These are phyloP conservation scores for Psilocybe cyanescens DNA, from an alignment of 768 basidiomycete species.

Conservation along the genomic window DNA sequence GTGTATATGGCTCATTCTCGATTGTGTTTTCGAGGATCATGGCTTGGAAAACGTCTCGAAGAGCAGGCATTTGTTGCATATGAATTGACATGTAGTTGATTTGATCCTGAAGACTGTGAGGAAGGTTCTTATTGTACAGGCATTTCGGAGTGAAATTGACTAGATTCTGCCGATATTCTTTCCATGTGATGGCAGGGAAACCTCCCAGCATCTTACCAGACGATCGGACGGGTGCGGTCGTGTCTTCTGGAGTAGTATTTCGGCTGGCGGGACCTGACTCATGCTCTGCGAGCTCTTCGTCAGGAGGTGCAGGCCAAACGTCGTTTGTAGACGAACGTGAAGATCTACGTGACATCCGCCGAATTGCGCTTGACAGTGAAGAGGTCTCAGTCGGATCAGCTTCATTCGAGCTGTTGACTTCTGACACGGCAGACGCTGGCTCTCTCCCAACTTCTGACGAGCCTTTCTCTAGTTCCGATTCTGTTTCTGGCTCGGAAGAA, in stretches of 20 bases:
- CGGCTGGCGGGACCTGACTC: slow-evolving; percentile 16
- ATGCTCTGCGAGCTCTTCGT: slow-evolving; percentile 1
- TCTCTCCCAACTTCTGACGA: slow-evolving; percentile 1
- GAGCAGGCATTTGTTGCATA: slow-evolving; percentile 44
- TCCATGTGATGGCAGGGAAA: slow-evolving; percentile 41
- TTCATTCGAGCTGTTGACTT: not conserved
- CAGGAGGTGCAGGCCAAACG: not conserved
- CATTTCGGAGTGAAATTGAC: slow-evolving; percentile 36
- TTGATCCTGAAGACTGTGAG: slow-evolving; percentile 65
- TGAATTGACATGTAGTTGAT: slow-evolving; percentile 55
- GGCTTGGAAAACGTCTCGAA: slow-evolving; percentile 62
- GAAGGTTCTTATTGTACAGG: slow-evolving; percentile 53
- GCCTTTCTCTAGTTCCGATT: not conserved
- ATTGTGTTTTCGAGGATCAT: slow-evolving; percentile 68
- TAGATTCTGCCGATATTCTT: slow-evolving; percentile 35
- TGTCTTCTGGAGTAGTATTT: slow-evolving; percentile 23
- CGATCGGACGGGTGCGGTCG: not conserved
- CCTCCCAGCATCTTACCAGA: slow-evolving; percentile 32
- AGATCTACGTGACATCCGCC: slow-evolving; percentile 14
- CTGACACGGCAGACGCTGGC: not conserved
- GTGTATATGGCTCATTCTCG: slow-evolving; percentile 70
- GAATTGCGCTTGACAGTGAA: not conserved
- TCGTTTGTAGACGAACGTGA: slow-evolving; percentile 14
- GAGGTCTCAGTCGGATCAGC: not conserved
- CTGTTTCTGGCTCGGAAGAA: not conserved